These are phyloP conservation scores for Haplosporangium sp. DNA, from an alignment of 371 early-diverging fungal species.

Conservation along the genomic window DNA sequence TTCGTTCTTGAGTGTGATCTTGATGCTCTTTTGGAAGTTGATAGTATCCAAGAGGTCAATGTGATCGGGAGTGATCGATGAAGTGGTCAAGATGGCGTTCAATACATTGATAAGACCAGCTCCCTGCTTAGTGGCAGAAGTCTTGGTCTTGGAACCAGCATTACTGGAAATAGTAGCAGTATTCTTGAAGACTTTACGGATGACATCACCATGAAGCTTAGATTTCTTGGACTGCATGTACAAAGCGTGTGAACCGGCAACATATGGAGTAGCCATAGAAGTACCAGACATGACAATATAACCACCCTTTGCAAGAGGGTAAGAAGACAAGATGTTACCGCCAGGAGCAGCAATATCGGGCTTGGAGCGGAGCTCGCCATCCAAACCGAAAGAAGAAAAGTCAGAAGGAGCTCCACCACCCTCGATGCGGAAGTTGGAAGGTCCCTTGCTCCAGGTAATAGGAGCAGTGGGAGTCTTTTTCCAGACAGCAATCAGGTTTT, in stretches of 20 bases:
- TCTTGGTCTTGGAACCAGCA: slow-evolving; percentile 51
- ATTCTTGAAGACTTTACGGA: slow-evolving; percentile 63
- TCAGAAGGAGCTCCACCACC: slow-evolving; percentile 63
- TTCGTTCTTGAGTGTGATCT: slow-evolving; percentile 68
- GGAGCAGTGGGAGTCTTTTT: slow-evolving; percentile 10
- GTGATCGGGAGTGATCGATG: slow-evolving; percentile 68
- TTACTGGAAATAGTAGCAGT: slow-evolving; percentile 60
- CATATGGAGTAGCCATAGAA: slow-evolving; percentile 82
- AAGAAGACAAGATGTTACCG: slow-evolving; percentile 80
- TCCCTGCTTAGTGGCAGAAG: slow-evolving; percentile 74
- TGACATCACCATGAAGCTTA: slow-evolving; percentile 33
- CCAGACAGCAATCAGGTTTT: slow-evolving; percentile 21
- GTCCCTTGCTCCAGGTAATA: slow-evolving; percentile 17
- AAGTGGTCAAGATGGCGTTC: slow-evolving; percentile 66
- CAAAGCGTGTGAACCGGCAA: slow-evolving; percentile 77
- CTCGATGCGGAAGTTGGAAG: slow-evolving; percentile 37
- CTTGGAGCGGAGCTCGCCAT: slow-evolving; percentile 76
- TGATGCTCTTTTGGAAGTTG: slow-evolving; percentile 59
- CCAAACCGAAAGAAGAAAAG: slow-evolving; percentile 76
- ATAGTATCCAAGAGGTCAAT: slow-evolving; percentile 74
- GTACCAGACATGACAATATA: slow-evolving; percentile 75
- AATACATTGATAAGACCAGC: slow-evolving; percentile 78
- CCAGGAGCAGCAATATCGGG: slow-evolving; percentile 82
- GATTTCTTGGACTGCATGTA: slow-evolving; percentile 58
- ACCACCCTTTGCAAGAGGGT: slow-evolving; percentile 60